A percentile compares a stretch with the other conserved stretches of the same genome.
Conservation (phyloP, 345 rosid genomes). For the Raphanus raphanistrum region DNA sequence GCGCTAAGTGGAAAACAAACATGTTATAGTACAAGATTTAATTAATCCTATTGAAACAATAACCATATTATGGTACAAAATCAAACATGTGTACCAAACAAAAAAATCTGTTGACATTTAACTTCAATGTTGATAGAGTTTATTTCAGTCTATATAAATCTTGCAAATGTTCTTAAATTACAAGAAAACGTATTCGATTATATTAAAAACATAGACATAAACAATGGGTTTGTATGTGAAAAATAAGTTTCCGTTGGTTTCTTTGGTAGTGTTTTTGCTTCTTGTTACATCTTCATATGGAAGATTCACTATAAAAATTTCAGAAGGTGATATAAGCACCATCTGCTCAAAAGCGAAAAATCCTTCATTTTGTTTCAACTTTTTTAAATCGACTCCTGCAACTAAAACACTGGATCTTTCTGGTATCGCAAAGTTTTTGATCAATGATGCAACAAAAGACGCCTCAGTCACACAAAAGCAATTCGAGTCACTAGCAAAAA, state of each 20-base stretch:
- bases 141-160: not conserved
- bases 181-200: not conserved
- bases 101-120: not conserved
- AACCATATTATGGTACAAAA: not conserved
- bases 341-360: not conserved
- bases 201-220: not conserved
- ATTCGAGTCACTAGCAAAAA: not conserved
- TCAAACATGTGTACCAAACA: not conserved
- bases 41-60: not conserved
- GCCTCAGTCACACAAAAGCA: not conserved
- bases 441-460: not conserved
- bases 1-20: not conserved
- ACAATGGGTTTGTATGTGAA: constrained; percentile 4
- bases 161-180: not conserved
- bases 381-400: constrained; percentile 5
- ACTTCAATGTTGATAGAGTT: not conserved
- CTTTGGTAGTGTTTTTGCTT: not conserved
- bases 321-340: not conserved
- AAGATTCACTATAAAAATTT: not conserved
- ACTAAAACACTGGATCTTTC: not conserved
- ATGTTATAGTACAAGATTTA: not conserved
- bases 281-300: constrained; percentile 1
- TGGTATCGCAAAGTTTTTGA: not conserved
- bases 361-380: not conserved
- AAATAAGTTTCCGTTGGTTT: not conserved